Percentiles rank a stretch among this genome's conserved stretches.
phyloP scores from a whole-genome alignment of 805 yeast species.

The Kurtzmaniella cleridarum region DNA sequence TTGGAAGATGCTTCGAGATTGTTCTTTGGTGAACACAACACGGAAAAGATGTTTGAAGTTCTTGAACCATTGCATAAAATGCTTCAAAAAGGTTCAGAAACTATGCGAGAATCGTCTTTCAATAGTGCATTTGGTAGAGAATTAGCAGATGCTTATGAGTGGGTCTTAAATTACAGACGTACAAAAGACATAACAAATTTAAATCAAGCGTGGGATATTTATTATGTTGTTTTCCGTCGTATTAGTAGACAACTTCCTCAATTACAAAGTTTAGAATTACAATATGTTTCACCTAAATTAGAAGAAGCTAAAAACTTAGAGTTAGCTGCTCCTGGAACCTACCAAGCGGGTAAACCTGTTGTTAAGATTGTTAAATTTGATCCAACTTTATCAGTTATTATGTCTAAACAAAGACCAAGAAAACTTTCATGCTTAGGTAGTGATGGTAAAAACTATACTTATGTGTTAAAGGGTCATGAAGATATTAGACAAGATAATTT shows the following conservation, averaged over 20 bases:
- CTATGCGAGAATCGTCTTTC: conserved; percentile 88
- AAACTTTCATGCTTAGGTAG: conserved; percentile 73
- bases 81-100: conserved; percentile 84
- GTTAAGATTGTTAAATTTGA: conserved; percentile 72
- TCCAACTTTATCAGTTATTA: conserved; percentile 77
- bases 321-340: conserved; percentile 92
- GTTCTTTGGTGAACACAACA: conserved; percentile 90
- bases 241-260: conserved; percentile 87
- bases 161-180: conserved; percentile 81
- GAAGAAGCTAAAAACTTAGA: conserved; percentile 74
- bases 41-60: conserved; percentile 89
- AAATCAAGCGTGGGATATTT: conserved; percentile 97
- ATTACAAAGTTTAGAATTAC: conserved; percentile 78
- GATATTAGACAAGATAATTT: conserved; percentile 96
- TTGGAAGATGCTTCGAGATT: conserved; percentile 92
- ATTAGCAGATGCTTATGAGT: conserved; percentile 84
- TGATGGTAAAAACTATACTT: conserved; percentile 88
- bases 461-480: conserved; percentile 87
- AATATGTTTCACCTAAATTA: conserved; percentile 88
- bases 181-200: conserved; percentile 82
- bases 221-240: conserved; percentile 87
- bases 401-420: conserved; percentile 95
- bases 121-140: conserved; percentile 93
- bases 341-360: conserved; percentile 76
- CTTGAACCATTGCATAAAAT: conserved; percentile 83